Conservation (phyloP, 2,329 filamentous ascomycete genomes). For the Cladosporium cucumerinum region DNA sequence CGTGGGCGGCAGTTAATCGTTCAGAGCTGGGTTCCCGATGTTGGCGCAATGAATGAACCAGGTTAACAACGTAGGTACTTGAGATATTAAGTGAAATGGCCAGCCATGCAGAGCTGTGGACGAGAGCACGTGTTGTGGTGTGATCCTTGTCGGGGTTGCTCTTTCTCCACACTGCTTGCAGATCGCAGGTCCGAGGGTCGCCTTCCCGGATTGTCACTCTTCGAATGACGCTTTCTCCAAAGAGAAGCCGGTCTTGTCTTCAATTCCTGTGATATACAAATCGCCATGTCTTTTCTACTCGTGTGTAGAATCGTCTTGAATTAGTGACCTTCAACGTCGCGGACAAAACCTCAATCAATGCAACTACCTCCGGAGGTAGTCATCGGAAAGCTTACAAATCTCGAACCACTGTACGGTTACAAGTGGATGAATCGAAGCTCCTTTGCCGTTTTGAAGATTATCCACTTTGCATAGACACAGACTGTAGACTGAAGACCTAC, state of each 20-base stretch:
- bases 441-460: not conserved
- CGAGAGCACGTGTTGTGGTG: constrained; percentile 12
- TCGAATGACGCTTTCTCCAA: not conserved
- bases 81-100: not conserved
- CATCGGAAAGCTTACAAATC: not conserved
- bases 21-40: not conserved
- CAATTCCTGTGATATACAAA: not conserved
- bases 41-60: not conserved
- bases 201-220: not conserved
- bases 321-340: not conserved
- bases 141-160: constrained; percentile 4
- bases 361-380: too few relatives aligned
- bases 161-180: not conserved
- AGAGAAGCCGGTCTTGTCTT: not conserved
- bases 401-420: not conserved
- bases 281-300: not conserved
- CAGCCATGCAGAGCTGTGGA: constrained; percentile 7
- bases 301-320: not conserved
- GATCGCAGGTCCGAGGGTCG: not conserved
- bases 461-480: not conserved
- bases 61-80: not conserved
- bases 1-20: not conserved
- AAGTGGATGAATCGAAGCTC: not conserved
- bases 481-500: not conserved
- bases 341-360: not conserved